Conservation (phyloP, 2,329 filamentous ascomycete genomes). For the Sporothrix globosa region DNA sequence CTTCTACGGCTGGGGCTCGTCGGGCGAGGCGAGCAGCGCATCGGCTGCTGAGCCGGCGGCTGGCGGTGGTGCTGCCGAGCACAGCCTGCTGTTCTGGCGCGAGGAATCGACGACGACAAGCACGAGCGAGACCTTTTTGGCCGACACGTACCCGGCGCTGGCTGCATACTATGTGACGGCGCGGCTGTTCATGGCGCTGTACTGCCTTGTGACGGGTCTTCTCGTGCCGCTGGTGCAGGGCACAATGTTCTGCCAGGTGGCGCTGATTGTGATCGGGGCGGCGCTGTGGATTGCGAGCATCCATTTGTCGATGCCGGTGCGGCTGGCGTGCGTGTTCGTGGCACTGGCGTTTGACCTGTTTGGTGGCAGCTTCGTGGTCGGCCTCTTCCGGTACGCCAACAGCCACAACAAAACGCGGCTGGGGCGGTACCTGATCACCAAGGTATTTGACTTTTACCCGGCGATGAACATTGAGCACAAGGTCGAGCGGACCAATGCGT, state of each 20-base stretch:
- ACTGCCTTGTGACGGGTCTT: slow-evolving; percentile 52
- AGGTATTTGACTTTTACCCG: slow-evolving; percentile 61
- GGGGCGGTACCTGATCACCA: slow-evolving; percentile 40
- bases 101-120: background rate
- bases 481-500: slow-evolving; percentile 65
- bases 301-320: slow-evolving; percentile 57
- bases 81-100: slow-evolving; percentile 20
- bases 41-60: background rate
- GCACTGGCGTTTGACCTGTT: slow-evolving; percentile 60
- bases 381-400: slow-evolving; percentile 43
- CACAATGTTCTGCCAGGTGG: slow-evolving; percentile 56
- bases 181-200: slow-evolving; percentile 56
- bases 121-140: slow-evolving; percentile 16
- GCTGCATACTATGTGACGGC: slow-evolving; percentile 64
- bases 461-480: slow-evolving; percentile 68
- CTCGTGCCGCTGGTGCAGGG: slow-evolving; percentile 61
- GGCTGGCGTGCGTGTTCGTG: slow-evolving; percentile 59
- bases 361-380: slow-evolving; percentile 50
- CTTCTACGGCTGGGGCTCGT: slow-evolving; percentile 48
- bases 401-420: slow-evolving; percentile 35
- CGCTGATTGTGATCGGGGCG: slow-evolving; percentile 52
- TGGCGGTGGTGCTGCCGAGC: background rate
- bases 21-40: background rate
- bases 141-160: slow-evolving; percentile 60
- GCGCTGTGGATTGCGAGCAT: slow-evolving; percentile 64